phyloP scores from a whole-genome alignment of 2,329 filamentous ascomycete genomes.

The Apiospora pterosperma region DNA sequence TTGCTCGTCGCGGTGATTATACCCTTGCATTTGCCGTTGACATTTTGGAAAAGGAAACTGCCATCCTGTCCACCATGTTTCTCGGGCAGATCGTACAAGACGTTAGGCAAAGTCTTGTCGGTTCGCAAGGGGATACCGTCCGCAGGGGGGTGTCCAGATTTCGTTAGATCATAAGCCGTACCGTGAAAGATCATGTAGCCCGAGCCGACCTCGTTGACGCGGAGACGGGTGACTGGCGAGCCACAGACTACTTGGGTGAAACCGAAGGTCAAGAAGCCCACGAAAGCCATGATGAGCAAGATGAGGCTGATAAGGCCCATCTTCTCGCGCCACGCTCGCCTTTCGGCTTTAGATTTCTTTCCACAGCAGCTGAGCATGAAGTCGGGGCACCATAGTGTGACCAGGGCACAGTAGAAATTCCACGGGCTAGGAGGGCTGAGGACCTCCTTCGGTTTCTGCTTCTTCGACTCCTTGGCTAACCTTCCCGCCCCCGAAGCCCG shows the following conservation, averaged over 20 bases:
- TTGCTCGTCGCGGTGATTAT: slow-evolving; percentile 69
- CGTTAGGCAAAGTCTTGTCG: slow-evolving; percentile 61
- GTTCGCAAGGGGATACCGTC: slow-evolving; percentile 63
- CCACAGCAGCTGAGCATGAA: slow-evolving; percentile 82
- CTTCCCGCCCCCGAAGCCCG: slow-evolving; percentile 53
- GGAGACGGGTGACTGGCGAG: slow-evolving; percentile 65
- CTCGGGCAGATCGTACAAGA: slow-evolving; percentile 80
- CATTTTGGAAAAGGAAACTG: slow-evolving; percentile 97
- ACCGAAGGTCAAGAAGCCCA: slow-evolving; percentile 94
- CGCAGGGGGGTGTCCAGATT: slow-evolving; percentile 75
- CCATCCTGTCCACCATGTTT: slow-evolving; percentile 87
- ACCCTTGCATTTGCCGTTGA: slow-evolving; percentile 94
- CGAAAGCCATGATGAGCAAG: slow-evolving; percentile 77
- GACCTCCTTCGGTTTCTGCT: slow-evolving; percentile 55
- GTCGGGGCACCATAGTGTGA: slow-evolving; percentile 94
- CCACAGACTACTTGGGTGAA: slow-evolving; percentile 90
- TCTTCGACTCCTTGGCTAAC: slow-evolving; percentile 55
- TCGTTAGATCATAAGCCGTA: slow-evolving; percentile 77
- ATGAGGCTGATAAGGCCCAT: slow-evolving; percentile 97
- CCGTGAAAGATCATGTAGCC: slow-evolving; percentile 98
- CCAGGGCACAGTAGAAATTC: slow-evolving; percentile 90
- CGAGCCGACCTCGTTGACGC: slow-evolving; percentile 73
- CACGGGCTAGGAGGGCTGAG: slow-evolving; percentile 81
- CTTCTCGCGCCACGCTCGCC: slow-evolving; percentile 95
- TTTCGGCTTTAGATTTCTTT: slow-evolving; percentile 79